Conservation (phyloP, 169 alveolate genomes). For the Cryptosporidium baileyi region DNA sequence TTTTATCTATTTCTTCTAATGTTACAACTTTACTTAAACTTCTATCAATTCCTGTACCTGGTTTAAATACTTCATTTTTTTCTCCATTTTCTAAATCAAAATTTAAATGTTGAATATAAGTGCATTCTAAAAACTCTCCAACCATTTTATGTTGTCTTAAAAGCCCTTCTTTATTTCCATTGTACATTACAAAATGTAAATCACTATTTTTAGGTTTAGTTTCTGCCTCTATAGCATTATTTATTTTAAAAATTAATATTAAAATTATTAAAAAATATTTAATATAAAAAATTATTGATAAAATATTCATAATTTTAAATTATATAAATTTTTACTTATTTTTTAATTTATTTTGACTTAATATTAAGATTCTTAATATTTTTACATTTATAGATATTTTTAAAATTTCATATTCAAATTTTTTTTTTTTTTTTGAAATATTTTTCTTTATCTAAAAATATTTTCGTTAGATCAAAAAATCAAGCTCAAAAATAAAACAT, state of each 20-base stretch:
- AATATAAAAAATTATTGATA: background rate
- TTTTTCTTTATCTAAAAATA: background rate
- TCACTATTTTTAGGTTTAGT: background rate
- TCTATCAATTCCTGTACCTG: slow-evolving; percentile 42
- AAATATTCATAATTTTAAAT: too few relatives aligned
- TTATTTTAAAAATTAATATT: background rate
- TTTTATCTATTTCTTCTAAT: background rate
- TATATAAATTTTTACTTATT: too few relatives aligned
- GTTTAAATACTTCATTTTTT: background rate
- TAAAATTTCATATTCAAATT: slow-evolving; percentile 24
- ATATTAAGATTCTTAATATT: too few relatives aligned
- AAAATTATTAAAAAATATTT: background rate
- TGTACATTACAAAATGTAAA: background rate
- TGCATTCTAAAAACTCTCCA: slow-evolving; percentile 54
- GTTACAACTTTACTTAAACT: slow-evolving; percentile 10
- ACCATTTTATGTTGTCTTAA: slow-evolving; percentile 36
- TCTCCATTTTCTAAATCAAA: background rate
- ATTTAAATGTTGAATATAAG: slow-evolving; percentile 34
- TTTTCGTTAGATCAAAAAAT: slow-evolving; percentile 61
- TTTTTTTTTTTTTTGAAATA: slow-evolving; percentile 7
- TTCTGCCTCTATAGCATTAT: background rate
- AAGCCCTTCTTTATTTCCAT: slow-evolving; percentile 36
- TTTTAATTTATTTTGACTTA: too few relatives aligned
- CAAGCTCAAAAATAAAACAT: background rate
- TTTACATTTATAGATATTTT: too few relatives aligned